Evolutionary conservation across 2,329 filamentous ascomycete genomes (phyloP).

Genomic region (Alternaria sp.): DNA sequence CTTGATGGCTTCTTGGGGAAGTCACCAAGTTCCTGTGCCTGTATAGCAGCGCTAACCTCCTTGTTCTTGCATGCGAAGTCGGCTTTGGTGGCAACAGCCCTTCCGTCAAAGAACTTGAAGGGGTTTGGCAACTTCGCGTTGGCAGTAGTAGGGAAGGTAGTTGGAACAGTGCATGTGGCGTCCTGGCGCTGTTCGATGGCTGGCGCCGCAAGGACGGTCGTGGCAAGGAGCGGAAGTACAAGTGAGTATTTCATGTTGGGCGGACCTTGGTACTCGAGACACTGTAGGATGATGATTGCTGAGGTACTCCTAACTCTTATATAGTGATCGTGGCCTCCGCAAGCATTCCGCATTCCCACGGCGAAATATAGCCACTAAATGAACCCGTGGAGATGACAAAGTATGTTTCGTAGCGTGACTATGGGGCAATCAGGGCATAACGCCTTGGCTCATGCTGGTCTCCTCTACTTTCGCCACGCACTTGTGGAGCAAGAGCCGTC

Average conservation of each 20-base stretch:
- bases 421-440: slow-evolving; percentile 41
- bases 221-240: slow-evolving; percentile 41
- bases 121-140: slow-evolving; percentile 51
- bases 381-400: slow-evolving; percentile 30
- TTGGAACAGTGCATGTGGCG: slow-evolving; percentile 40
- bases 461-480: slow-evolving; percentile 15
- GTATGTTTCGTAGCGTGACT: slow-evolving; percentile 35
- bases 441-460: slow-evolving; percentile 31
- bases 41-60: slow-evolving; percentile 48
- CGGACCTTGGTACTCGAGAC: slow-evolving; percentile 12
- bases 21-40: slow-evolving; percentile 50
- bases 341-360: slow-evolving; percentile 28
- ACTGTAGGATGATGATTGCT: slow-evolving; percentile 10
- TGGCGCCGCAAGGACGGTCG: slow-evolving; percentile 41
- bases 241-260: slow-evolving; percentile 47
- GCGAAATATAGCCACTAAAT: slow-evolving; percentile 40
- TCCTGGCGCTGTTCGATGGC: slow-evolving; percentile 42
- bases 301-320: slow-evolving; percentile 19
- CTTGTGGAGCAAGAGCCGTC: slow-evolving; percentile 6
- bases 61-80: slow-evolving; percentile 50
- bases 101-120: slow-evolving; percentile 51
- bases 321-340: slow-evolving; percentile 14
- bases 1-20: slow-evolving; percentile 49
- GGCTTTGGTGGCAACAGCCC: slow-evolving; percentile 44
- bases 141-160: slow-evolving; percentile 39